Evolutionary conservation across 306 rosid genomes (phyloP).

Genomic region (Gillenia trifoliata): DNA sequence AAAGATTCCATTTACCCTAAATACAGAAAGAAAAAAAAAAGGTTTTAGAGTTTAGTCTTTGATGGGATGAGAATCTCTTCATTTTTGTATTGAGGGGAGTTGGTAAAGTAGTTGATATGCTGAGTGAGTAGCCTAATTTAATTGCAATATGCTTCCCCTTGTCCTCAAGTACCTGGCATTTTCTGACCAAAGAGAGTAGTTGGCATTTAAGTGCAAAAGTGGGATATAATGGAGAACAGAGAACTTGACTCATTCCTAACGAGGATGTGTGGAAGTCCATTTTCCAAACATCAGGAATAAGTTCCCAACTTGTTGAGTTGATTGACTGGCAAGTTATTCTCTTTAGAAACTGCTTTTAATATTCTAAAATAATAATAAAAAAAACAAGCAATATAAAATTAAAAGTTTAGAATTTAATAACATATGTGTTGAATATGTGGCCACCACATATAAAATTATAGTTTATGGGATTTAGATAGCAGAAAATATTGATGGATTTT

Average conservation of each 20-base stretch:
- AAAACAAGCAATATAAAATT: too few species aligned
- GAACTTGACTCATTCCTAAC: neutral
- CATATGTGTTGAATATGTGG: neutral
- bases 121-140: neutral
- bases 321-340: neutral
- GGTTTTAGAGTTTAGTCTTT: neutral
- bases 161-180: neutral
- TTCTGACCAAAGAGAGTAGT: neutral
- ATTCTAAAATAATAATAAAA: neutral
- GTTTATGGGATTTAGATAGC: neutral
- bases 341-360: neutral
- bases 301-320: neutral
- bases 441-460: neutral
- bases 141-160: neutral
- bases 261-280: neutral
- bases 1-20: too few species aligned
- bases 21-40: neutral
- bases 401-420: neutral
- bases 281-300: neutral
- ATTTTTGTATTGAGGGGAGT: neutral
- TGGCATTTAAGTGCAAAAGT: neutral
- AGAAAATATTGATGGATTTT: neutral
- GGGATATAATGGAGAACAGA: neutral
- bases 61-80: neutral
- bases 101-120: neutral